Base-by-base conservation (phyloP, 2,329 filamentous ascomycete genomes). In the Sporothrix euskadiensis region DNA sequence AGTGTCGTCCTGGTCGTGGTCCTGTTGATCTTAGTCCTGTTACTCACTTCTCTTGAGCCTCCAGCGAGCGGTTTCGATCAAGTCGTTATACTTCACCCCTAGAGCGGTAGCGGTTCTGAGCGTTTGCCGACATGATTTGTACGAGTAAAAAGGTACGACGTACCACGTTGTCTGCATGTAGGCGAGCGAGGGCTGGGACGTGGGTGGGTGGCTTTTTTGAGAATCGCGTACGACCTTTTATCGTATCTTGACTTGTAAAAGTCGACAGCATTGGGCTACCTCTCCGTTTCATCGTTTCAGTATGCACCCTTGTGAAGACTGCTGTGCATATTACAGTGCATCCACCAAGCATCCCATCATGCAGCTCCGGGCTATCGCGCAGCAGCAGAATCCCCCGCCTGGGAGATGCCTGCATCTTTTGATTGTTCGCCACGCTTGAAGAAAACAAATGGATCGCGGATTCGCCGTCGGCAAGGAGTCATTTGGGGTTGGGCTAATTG, bases 401-500 rank as follows among this genome's bases (percentile, higher is more conserved):
- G 5, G 19, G 59, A n/a, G 32, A 35, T 59, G 56, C 26, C 4
- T 19, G 5, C 19, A 39, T 14, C 26, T 6, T 49, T 49, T 49
- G 12, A 65, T 26, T 39, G 35, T 26, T 65, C 19, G 35, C 39
- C 59, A 4, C 26, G 12, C 32, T 63, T 39, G 30, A 16, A 63
- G 32, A 41, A 44, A 44, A 44, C 41, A 12, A 44, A 44, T 8
- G 35, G 35, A 32, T 44, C 41, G 4, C 35, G 10, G 19, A 44
- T 44, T 65, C 35, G 35, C n/a, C 35, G 59, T n/a, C n/a, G n/a
- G 39, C 35, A 44, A 65, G 26, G 35, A 65, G 39, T 65, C 59
- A 65, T 59, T 59, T 59, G 56, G 56, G 30, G 52, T n/a, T 10
- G 52, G 22, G 22, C 4, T 32, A 59, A 59, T 14, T 44, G 3